Conservation (phyloP, 2,329 filamentous ascomycete species). For the Epichloe coenophiala region DNA sequence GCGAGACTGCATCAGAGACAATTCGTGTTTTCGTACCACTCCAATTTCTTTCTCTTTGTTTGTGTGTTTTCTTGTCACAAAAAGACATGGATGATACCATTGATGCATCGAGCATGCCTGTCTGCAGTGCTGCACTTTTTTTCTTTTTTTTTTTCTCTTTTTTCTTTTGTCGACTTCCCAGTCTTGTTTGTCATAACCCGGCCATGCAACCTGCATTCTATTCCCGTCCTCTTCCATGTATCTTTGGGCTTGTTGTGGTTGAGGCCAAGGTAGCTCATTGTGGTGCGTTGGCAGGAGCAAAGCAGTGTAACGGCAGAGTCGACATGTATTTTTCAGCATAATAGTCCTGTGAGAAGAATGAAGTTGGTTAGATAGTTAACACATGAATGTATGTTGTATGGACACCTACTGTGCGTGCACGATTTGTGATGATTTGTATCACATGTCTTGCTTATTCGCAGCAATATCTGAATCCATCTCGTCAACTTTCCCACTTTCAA, state of each 20-base stretch:
- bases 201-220: background rate
- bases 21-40: background rate
- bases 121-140: conserved; percentile 12
- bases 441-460: no score
- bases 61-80: conserved; percentile 18
- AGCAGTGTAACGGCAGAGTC: background rate
- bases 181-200: conserved; percentile 4
- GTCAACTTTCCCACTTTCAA: no score
- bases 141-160: conserved; percentile 9
- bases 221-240: background rate
- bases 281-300: background rate
- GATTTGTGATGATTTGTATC: no score
- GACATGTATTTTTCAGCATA: background rate
- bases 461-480: no score
- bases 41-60: conserved; percentile 12
- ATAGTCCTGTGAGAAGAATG: background rate
- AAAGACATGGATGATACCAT: conserved; percentile 30
- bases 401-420: no score
- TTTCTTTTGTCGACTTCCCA: conserved; percentile 10
- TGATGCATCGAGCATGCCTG: conserved; percentile 23
- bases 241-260: background rate
- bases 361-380: background rate
- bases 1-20: background rate
- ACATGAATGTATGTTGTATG: background rate
- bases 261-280: background rate